These are phyloP conservation scores for Torulaspora maleeae DNA, from an alignment of 805 yeast genomes.

Conservation along the genomic window DNA sequence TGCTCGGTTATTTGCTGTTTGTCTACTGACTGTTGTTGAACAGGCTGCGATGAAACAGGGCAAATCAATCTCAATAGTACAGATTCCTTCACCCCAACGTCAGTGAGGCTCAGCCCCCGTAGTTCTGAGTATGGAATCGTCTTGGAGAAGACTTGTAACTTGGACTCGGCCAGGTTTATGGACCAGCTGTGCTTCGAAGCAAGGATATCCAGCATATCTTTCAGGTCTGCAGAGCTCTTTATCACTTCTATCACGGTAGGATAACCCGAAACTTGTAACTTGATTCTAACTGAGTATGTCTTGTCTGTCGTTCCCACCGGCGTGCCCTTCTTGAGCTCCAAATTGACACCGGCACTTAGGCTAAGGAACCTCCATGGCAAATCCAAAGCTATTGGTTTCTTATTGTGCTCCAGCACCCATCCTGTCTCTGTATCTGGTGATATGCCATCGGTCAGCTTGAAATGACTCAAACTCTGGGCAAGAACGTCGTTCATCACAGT, in stretches of 20 bases:
- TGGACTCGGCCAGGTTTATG: slow-evolving; percentile 6
- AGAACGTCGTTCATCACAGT: slow-evolving; percentile 38
- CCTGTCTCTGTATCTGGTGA: slow-evolving; percentile 10
- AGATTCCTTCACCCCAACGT: slow-evolving; percentile 21
- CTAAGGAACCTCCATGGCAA: slow-evolving; percentile 43
- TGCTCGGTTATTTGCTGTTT: too few relatives aligned
- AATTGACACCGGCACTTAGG: slow-evolving; percentile 43
- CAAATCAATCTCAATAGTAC: slow-evolving; percentile 11
- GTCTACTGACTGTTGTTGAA: not conserved
- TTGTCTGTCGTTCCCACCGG: not conserved
- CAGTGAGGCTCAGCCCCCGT: slow-evolving; percentile 12
- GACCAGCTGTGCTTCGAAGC: slow-evolving; percentile 16
- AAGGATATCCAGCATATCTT: slow-evolving; percentile 16
- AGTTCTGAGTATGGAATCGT: slow-evolving; percentile 13
- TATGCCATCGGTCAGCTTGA: slow-evolving; percentile 28
- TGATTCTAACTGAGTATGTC: slow-evolving; percentile 26
- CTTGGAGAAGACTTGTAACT: slow-evolving; percentile 27
- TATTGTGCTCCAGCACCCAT: slow-evolving; percentile 34
- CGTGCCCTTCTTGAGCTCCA: slow-evolving; percentile 28
- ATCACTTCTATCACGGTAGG: slow-evolving; percentile 27
- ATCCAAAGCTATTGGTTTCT: slow-evolving; percentile 35
- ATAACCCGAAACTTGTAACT: slow-evolving; percentile 29
- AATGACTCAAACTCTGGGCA: slow-evolving; percentile 35
- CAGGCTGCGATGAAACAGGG: not conserved
- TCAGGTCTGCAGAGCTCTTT: slow-evolving; percentile 16